These are phyloP conservation scores for Epichloe glyceriae DNA, from an alignment of 2,329 filamentous ascomycete genomes.

Conservation along the genomic window DNA sequence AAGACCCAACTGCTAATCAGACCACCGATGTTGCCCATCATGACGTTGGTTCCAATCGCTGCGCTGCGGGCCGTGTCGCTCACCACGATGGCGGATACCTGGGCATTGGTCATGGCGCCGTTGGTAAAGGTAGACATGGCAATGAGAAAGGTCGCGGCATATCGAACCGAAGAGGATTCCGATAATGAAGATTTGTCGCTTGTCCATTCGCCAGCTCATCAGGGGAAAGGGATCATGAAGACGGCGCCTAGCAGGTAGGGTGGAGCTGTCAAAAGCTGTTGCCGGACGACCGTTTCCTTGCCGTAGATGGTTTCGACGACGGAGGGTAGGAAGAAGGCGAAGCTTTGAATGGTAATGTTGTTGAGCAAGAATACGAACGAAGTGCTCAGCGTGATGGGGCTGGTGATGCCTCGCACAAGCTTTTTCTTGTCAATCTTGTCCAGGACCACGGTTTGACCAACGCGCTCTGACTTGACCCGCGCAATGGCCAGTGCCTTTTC, in stretches of 20 bases:
- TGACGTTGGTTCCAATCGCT: slow-evolving; percentile 53
- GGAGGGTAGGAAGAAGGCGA: slow-evolving; percentile 57
- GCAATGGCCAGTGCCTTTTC: slow-evolving; percentile 55
- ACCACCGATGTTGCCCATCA: slow-evolving; percentile 62
- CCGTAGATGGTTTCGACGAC: slow-evolving; percentile 59
- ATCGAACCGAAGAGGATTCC: slow-evolving; percentile 38
- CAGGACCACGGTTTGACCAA: slow-evolving; percentile 48
- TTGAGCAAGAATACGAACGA: slow-evolving; percentile 48
- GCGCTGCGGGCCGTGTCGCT: slow-evolving; percentile 56
- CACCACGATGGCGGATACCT: slow-evolving; percentile 57
- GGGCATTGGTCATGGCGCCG: slow-evolving; percentile 52
- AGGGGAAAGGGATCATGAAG: slow-evolving; percentile 49
- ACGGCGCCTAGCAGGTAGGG: slow-evolving; percentile 57
- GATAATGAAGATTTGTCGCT: slow-evolving; percentile 47
- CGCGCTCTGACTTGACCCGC: slow-evolving; percentile 54
- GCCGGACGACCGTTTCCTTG: slow-evolving; percentile 36
- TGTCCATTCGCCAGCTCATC: slow-evolving; percentile 47
- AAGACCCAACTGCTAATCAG: slow-evolving; percentile 54
- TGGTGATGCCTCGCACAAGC: slow-evolving; percentile 47
- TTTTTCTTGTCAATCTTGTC: slow-evolving; percentile 50
- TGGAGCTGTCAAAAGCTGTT: slow-evolving; percentile 59
- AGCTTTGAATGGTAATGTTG: slow-evolving; percentile 59
- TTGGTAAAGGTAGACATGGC: slow-evolving; percentile 49
- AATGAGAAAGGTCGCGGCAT: slow-evolving; percentile 59
- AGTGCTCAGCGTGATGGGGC: slow-evolving; percentile 44